phyloP scores from a whole-genome alignment of 768 basidiomycete genomes.

The Boletus tomentosulus region DNA sequence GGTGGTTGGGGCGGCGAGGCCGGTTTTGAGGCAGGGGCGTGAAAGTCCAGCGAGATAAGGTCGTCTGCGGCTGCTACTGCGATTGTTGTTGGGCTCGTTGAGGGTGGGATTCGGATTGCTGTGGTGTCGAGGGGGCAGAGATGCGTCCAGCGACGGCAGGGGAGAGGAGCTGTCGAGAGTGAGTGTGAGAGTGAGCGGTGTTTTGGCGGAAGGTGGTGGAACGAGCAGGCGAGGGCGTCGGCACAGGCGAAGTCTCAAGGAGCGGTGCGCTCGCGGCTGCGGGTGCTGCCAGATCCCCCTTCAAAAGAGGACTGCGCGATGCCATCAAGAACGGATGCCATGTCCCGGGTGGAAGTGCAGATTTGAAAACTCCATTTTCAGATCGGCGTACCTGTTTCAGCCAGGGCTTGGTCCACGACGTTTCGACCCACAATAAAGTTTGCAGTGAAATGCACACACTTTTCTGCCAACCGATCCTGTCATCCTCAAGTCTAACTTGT shows the following conservation, averaged over 20 bases:
- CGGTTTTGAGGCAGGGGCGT: constrained; percentile 36
- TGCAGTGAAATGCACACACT: too few species aligned
- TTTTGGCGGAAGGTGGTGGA: constrained; percentile 20
- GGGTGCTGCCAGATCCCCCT: background rate
- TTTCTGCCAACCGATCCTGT: too few species aligned
- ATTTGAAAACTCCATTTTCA: too few species aligned
- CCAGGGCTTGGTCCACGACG: too few species aligned
- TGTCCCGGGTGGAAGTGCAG: too few species aligned
- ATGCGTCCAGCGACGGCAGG: constrained; percentile 38
- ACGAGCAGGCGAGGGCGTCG: background rate
- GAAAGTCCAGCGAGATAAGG: constrained; percentile 84
- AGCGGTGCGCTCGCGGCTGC: background rate
- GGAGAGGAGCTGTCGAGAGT: constrained; percentile 29
- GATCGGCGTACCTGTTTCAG: too few species aligned
- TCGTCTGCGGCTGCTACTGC: constrained; percentile 45
- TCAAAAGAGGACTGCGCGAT: constrained; percentile 15
- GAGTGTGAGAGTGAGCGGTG: constrained; percentile 11
- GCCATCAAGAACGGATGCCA: constrained; percentile 61
- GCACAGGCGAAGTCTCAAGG: constrained; percentile 6
- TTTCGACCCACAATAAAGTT: too few species aligned
- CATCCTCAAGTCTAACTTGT: too few species aligned
- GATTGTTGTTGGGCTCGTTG: constrained; percentile 19
- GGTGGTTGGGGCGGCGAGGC: constrained; percentile 31
- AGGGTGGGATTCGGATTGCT: constrained; percentile 11
- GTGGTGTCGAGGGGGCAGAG: constrained; percentile 3